phyloP scores from a whole-genome alignment of 805 yeast genomes.

The Jamesozyma lodderae region DNA sequence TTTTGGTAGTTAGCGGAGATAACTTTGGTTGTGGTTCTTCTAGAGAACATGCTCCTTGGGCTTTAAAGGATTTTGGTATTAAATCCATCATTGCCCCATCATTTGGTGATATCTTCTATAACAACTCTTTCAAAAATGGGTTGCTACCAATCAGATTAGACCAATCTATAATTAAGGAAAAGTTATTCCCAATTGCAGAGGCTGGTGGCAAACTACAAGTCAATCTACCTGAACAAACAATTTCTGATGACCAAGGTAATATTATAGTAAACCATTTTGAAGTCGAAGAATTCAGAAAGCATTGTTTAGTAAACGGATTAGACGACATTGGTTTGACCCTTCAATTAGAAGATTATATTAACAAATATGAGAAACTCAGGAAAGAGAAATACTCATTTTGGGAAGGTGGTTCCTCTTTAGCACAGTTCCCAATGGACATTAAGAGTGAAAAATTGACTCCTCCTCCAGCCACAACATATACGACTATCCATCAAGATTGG shows the following conservation, averaged over 20 bases:
- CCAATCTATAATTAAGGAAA: conserved; percentile 59
- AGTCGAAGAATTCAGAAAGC: conserved; percentile 86
- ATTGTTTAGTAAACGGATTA: conserved; percentile 86
- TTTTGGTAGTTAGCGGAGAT: conserved; percentile 87
- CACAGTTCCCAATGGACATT: conserved; percentile 27
- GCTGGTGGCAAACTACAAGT: conserved; percentile 61
- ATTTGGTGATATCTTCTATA: conserved; percentile 96
- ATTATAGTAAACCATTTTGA: conserved; percentile 77
- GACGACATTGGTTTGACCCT: conserved; percentile 95
- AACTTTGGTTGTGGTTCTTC: conserved; percentile 99
- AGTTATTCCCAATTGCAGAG: conserved; percentile 72
- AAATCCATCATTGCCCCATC: conserved; percentile 95
- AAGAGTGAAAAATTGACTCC: conserved; percentile 3
- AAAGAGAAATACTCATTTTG: conserved; percentile 78
- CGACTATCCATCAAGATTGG: conserved; percentile 13
- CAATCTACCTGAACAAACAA: conserved; percentile 82
- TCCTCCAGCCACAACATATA: conserved; percentile 6
- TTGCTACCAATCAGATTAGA: conserved; percentile 88
- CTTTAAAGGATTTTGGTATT: conserved; percentile 94
- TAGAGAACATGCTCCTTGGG: conserved; percentile 99
- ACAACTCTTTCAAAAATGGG: conserved; percentile 94
- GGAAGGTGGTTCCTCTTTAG: conserved; percentile 73
- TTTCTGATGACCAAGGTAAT: conserved; percentile 56
- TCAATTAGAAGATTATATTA: conserved; percentile 74
- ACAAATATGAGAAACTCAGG: conserved; percentile 68